These are phyloP conservation scores for Peronosclerospora sorghi DNA, from an alignment of 352 stramenopile species.

Conservation along the genomic window DNA sequence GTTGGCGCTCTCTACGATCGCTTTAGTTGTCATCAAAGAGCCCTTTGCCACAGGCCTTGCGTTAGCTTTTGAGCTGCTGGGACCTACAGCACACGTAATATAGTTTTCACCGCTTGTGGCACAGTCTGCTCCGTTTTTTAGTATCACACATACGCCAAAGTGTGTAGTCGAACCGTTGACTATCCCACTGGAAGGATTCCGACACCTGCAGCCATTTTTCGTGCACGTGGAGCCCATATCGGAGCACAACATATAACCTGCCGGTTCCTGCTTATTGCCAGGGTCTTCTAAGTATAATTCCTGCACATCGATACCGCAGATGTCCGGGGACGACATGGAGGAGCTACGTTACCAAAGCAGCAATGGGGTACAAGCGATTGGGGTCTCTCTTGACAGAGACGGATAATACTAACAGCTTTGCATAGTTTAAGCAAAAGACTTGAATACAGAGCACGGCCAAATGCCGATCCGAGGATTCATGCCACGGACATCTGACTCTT, in stretches of 20 bases:
- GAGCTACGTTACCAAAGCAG: slow-evolving; percentile 5
- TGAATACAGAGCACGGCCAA: slow-evolving; percentile 11
- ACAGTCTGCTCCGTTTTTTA: slow-evolving; percentile 15
- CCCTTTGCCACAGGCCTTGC: slow-evolving; percentile 1
- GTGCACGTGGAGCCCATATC: slow-evolving; percentile 23
- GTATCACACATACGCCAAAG: slow-evolving; percentile 22
- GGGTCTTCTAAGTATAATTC: slow-evolving; percentile 24
- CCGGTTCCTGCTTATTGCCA: slow-evolving; percentile 17
- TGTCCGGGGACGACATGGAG: slow-evolving; percentile 10
- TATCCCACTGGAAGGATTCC: slow-evolving; percentile 5
- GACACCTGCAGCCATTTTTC: slow-evolving; percentile 25
- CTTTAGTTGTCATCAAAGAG: slow-evolving; percentile 3
- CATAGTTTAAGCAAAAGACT: slow-evolving; percentile 21
- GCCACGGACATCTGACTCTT: slow-evolving; percentile 20
- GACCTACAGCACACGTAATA: slow-evolving; percentile 15
- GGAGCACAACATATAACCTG: slow-evolving; percentile 18
- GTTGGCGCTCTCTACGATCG: slow-evolving; percentile 11
- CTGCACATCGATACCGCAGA: slow-evolving; percentile 18
- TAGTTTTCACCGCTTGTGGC: slow-evolving; percentile 15
- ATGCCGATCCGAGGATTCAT: slow-evolving; percentile 17
- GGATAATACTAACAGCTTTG: slow-evolving; percentile 5
- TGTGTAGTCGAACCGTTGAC: slow-evolving; percentile 13
- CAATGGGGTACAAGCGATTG: slow-evolving; percentile 12
- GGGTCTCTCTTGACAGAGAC: slow-evolving; percentile 1
- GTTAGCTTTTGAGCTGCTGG: neutral